Percentiles rank a stretch among this genome's conserved stretches.
phyloP scores from a whole-genome alignment of 441 rosid species.

The Flueggea neowawraea region DNA sequence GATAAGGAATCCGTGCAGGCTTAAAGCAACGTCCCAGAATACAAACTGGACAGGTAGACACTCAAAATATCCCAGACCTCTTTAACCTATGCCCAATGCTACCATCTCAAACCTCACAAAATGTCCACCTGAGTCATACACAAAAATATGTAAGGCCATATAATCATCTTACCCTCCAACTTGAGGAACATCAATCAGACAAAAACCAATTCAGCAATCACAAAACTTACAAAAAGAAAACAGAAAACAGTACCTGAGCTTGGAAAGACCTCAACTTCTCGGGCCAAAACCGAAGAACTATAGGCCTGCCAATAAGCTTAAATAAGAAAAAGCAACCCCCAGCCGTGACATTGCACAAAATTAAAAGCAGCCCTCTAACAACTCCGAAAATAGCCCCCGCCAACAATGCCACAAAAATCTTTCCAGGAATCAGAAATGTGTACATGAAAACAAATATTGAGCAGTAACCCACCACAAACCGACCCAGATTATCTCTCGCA shows the following conservation, averaged over 20 bases:
- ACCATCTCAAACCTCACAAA: too few species aligned
- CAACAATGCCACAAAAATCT: conserved; percentile 93
- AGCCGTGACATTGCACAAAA: conserved; percentile 85
- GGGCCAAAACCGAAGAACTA: conserved; percentile 94
- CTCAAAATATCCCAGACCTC: too few species aligned
- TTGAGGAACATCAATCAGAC: too few species aligned
- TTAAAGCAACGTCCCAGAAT: neutral
- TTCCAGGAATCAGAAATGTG: conserved; percentile 99
- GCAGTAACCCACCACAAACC: conserved; percentile 87
- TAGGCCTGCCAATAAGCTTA: conserved; percentile 87
- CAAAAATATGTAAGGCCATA: too few species aligned
- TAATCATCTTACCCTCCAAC: too few species aligned
- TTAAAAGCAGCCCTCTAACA: conserved; percentile 74
- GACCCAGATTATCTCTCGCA: conserved; percentile 73
- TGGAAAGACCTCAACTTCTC: conserved; percentile 88
- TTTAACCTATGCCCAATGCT: too few species aligned
- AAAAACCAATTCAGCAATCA: too few species aligned
- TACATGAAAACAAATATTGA: conserved; percentile 96
- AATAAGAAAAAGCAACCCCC: conserved; percentile 95
- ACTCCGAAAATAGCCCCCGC: conserved; percentile 99
- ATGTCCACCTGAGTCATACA: too few species aligned
- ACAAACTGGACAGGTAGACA: neutral
- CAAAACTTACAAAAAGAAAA: too few species aligned
- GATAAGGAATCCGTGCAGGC: neutral
- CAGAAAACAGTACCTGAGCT: conserved; percentile 50